phyloP scores from a whole-genome alignment of 1,284 basidiomycete species.

The Phenoliferia sp. region DNA sequence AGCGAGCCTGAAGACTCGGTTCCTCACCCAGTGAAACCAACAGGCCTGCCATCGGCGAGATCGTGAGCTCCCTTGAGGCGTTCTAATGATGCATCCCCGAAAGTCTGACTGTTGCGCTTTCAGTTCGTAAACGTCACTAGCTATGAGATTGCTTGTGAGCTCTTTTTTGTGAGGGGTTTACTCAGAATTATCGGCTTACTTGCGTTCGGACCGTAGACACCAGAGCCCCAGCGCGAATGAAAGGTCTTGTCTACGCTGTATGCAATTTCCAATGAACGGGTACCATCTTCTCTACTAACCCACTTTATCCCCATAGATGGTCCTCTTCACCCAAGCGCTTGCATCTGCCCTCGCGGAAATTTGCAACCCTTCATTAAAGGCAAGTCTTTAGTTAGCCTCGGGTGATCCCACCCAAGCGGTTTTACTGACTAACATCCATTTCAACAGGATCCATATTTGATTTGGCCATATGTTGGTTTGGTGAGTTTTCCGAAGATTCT shows the following conservation, averaged over 20 bases:
- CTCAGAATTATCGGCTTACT: no score
- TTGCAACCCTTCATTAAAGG: conserved; percentile 40
- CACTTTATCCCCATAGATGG: conserved; percentile 10
- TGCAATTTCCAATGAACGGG: not conserved
- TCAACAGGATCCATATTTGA: conserved; percentile 47
- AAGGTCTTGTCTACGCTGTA: conserved; percentile 44
- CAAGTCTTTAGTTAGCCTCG: no score
- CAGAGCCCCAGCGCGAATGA: conserved; percentile 46
- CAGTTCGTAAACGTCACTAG: conserved; percentile 40
- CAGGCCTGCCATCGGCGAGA: not conserved
- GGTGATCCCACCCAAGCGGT: no score
- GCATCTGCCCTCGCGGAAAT: conserved; percentile 45
- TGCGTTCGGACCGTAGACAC: no score
- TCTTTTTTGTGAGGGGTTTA: no score
- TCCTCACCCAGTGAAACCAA: not conserved
- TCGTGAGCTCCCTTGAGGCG: no score
- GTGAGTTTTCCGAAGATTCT: not conserved
- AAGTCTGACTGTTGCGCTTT: no score
- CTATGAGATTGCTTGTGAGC: conserved; percentile 50
- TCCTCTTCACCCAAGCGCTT: conserved; percentile 48
- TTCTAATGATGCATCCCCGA: no score
- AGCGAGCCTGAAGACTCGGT: not conserved
- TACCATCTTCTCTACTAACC: not conserved
- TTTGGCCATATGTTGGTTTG: conserved; percentile 33
- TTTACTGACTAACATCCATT: no score